Base-by-base conservation (phyloP, 2,329 filamentous ascomycete species). In the Colletotrichum tamarilloi region DNA sequence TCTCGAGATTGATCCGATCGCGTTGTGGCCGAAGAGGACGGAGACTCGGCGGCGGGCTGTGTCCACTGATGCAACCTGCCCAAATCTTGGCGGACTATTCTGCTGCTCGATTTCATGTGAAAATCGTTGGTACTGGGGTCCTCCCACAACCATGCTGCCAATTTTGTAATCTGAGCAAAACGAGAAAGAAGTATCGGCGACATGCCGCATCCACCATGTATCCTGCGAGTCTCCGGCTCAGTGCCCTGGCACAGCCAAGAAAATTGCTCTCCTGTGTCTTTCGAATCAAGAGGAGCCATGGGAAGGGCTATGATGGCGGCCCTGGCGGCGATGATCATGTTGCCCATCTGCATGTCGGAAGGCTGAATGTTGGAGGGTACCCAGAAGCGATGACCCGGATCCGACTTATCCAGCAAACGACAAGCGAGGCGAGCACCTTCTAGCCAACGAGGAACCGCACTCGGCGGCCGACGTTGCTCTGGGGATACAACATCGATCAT, bases 151-250 rank as follows among this genome's bases (percentile, higher is more conserved):
- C 80, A 78, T 5, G 82, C 79, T 24, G 82, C 78, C 46, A 81
- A 79, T 66, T 81, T 82, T 5, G 83, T 84, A 38, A 85, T 80
- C 57, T 83, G 82, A 53, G 81, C 81, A 55, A 85, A 77, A 12
- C 76, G 77, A 59, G 84, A 80, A 26, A 85, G 77, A 4, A 85
- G 76, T 53, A 80, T 82, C 64, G 82, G 84, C 0, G 83, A 85
- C 68, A 85, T 85, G 11, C 83, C 83, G 59, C 83, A 85, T 0
- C 82, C 83, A 9, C 83, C 83, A 58, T 85, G 83, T 4, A 85
- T 83, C 64, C 84, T 78, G 42, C 79, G 80, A 74, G 81, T 80
- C 12, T 84, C 81, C 22, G 69, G 74, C 42, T 79, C 76, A 0
- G 79, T 80, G 3, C 82, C 83, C 55, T 84, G 83, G 0, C 83